These are phyloP conservation scores for Fusarium penzigii DNA, from an alignment of 2,329 filamentous ascomycete genomes.

Conservation along the genomic window DNA sequence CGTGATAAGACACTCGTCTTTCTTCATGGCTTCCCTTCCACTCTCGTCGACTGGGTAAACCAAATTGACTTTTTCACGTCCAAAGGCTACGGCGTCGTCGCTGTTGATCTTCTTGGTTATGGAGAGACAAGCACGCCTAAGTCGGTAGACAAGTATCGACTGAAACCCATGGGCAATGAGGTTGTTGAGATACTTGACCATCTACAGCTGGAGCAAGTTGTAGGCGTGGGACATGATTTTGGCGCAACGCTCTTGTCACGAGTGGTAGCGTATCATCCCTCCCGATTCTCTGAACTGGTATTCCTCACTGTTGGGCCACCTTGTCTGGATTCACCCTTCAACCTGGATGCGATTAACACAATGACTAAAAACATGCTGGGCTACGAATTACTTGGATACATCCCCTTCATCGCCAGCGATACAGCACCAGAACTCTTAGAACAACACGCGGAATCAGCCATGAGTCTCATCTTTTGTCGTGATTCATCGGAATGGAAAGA, in stretches of 20 bases:
- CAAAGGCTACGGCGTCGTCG: slow-evolving; percentile 44
- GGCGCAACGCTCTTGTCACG: slow-evolving; percentile 35
- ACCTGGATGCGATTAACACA: slow-evolving; percentile 33
- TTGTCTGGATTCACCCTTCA: slow-evolving; percentile 28
- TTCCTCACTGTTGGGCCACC: slow-evolving; percentile 36
- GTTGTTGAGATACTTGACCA: slow-evolving; percentile 35
- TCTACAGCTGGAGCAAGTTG: slow-evolving; percentile 35
- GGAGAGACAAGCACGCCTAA: slow-evolving; percentile 36
- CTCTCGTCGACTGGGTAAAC: slow-evolving; percentile 43
- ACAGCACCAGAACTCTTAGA: slow-evolving; percentile 24
- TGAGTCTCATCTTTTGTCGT: slow-evolving; percentile 32
- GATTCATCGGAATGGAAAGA: slow-evolving; percentile 25
- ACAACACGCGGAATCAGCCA: slow-evolving; percentile 23
- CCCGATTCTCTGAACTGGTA: slow-evolving; percentile 18
- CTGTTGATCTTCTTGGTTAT: slow-evolving; percentile 43
- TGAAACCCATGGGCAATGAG: slow-evolving; percentile 35
- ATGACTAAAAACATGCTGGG: slow-evolving; percentile 33
- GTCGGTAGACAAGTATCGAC: slow-evolving; percentile 30
- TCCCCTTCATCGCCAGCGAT: slow-evolving; percentile 27
- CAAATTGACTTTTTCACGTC: slow-evolving; percentile 38
- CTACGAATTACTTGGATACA: slow-evolving; percentile 35
- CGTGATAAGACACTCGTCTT: slow-evolving; percentile 42
- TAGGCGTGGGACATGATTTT: slow-evolving; percentile 46
- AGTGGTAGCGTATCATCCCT: slow-evolving; percentile 28
- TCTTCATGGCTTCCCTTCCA: slow-evolving; percentile 51